These are phyloP conservation scores for Yamadazyma diddensiae DNA, from an alignment of 1,139 yeast species.

Conservation along the genomic window DNA sequence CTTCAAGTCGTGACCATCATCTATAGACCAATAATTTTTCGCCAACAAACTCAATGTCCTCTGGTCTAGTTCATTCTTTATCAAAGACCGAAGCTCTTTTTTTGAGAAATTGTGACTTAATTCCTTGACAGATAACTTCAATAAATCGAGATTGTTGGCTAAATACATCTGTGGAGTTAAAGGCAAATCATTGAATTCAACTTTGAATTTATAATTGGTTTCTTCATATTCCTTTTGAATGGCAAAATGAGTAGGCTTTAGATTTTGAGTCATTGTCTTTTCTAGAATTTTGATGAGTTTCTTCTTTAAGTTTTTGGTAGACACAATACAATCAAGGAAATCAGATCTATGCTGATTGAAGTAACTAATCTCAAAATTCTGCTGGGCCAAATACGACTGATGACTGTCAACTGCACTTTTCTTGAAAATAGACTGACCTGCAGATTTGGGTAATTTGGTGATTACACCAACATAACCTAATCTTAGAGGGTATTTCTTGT, in stretches of 20 bases:
- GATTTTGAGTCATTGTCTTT: conserved; percentile 83
- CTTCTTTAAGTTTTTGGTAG: conserved; percentile 72
- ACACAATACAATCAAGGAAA: conserved; percentile 65
- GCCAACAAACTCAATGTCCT: conserved; percentile 83
- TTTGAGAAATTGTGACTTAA: conserved; percentile 81
- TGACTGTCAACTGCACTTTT: conserved; percentile 33
- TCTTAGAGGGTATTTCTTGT: conserved; percentile 80
- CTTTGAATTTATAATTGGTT: conserved; percentile 88
- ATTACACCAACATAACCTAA: conserved; percentile 99
- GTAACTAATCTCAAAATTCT: conserved; percentile 58
- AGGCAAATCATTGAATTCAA: conserved; percentile 91
- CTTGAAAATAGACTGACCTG: conserved; percentile 31
- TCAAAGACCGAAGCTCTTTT: conserved; percentile 71
- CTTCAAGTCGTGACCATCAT: conserved; percentile 47
- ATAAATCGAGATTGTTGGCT: conserved; percentile 85
- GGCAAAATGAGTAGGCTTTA: conserved; percentile 82
- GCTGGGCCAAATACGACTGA: conserved; percentile 59
- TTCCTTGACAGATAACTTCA: conserved; percentile 85
- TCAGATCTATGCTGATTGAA: conserved; percentile 59
- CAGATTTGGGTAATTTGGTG: conserved; percentile 62
- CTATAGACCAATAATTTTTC: conserved; percentile 77
- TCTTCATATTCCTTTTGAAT: conserved; percentile 93
- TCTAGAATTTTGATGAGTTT: conserved; percentile 86
- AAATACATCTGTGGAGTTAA: conserved; percentile 91
- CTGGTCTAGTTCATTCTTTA: conserved; percentile 87